These are phyloP conservation scores for Grosmannia penicillata DNA, from an alignment of 2,329 filamentous ascomycete species.

Conservation along the genomic window DNA sequence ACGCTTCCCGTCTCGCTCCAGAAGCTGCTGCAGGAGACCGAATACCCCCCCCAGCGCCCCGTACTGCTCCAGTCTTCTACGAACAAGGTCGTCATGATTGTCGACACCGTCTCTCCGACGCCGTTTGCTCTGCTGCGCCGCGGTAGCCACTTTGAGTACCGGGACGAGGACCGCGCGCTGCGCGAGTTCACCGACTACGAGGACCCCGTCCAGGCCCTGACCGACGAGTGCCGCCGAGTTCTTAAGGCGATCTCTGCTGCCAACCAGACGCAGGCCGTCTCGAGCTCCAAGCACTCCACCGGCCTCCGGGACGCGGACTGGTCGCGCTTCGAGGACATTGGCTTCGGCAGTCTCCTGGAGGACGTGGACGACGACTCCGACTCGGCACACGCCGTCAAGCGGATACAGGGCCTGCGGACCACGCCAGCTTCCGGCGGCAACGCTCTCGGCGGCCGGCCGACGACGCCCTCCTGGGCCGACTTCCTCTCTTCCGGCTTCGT, in stretches of 20 bases:
- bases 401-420: conserved; percentile 35
- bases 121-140: conserved; percentile 82
- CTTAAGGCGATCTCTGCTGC: conserved; percentile 74
- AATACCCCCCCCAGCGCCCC: conserved; percentile 77
- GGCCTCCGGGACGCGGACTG: conserved; percentile 75
- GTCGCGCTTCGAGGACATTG: conserved; percentile 93
- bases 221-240: conserved; percentile 86
- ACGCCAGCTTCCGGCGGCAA: conserved; percentile 52
- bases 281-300: conserved; percentile 55
- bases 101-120: conserved; percentile 85
- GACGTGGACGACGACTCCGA: conserved; percentile 56
- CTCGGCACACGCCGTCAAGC: conserved; percentile 20
- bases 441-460: conserved; percentile 63
- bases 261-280: conserved; percentile 65
- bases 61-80: conserved; percentile 64
- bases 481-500: conserved; percentile 89
- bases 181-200: conserved; percentile 79
- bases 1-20: conserved; percentile 81
- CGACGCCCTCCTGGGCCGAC: conserved; percentile 95
- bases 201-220: conserved; percentile 75
- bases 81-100: conserved; percentile 90
- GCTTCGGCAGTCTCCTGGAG: conserved; percentile 65
- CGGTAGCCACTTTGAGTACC: conserved; percentile 89
- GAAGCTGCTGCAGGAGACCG: conserved; percentile 77
- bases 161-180: conserved; percentile 72